These are phyloP conservation scores for Fremontodendron californicum DNA, from an alignment of 345 rosid genomes.

Conservation along the genomic window DNA sequence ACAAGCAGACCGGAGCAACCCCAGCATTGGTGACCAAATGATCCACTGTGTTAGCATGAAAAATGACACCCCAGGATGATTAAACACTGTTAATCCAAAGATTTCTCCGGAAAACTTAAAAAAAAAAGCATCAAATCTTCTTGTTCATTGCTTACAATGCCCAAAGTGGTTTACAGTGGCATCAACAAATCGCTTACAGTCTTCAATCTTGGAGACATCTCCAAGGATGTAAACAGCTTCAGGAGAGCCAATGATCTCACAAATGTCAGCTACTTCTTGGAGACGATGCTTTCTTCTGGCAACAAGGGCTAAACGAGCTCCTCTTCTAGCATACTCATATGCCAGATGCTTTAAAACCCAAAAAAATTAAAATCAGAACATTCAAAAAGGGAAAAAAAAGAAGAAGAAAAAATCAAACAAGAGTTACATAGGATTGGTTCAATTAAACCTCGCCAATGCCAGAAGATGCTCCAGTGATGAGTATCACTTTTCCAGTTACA, in stretches of 20 bases:
- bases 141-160: conserved; percentile 31
- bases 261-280: conserved; percentile 36
- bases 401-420: neutral
- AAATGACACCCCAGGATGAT: neutral
- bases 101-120: no score
- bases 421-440: neutral
- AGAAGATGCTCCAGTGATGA: conserved; percentile 66
- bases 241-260: conserved; percentile 44
- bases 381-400: neutral
- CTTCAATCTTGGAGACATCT: conserved; percentile 54
- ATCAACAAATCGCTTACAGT: conserved; percentile 42
- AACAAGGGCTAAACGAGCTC: conserved; percentile 56
- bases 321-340: conserved; percentile 54
- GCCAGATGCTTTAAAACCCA: conserved; percentile 39
- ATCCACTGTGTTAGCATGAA: conserved; percentile 41
- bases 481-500: conserved; percentile 58
- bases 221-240: conserved; percentile 38
- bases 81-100: no score
- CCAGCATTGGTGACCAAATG: conserved; percentile 69
- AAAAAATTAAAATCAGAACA: neutral
- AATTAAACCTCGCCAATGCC: conserved; percentile 58
- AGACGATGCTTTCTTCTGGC: conserved; percentile 45
- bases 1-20: conserved; percentile 38
- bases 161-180: conserved; percentile 44
- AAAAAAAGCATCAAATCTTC: neutral